These are phyloP conservation scores for Colletotrichum eremochloae DNA, from an alignment of 2,329 filamentous ascomycete species.

Conservation along the genomic window DNA sequence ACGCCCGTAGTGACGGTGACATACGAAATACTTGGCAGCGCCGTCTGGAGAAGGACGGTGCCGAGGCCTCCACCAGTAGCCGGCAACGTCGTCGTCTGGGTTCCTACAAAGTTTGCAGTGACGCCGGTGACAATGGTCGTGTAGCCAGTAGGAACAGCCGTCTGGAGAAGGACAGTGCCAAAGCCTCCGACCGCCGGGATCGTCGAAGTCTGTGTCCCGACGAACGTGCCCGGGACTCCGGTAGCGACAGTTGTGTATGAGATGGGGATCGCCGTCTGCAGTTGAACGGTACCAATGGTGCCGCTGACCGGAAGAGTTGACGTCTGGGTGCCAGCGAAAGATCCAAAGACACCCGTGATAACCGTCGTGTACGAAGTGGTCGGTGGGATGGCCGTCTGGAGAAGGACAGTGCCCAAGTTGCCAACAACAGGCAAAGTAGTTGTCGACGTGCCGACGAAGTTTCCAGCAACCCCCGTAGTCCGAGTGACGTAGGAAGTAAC, in stretches of 20 bases:
- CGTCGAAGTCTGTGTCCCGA: constrained; percentile 20
- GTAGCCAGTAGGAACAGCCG: constrained; percentile 14
- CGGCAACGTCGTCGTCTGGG: constrained; percentile 10
- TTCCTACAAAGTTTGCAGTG: constrained; percentile 16
- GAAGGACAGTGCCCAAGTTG: constrained; percentile 7
- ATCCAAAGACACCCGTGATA: constrained; percentile 8
- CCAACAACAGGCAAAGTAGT: background rate
- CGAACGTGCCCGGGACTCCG: constrained; percentile 14
- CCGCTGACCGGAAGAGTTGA: constrained; percentile 3
- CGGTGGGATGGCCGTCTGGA: constrained; percentile 11
- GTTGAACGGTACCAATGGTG: constrained; percentile 12
- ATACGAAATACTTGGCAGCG: background rate
- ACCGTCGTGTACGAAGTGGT: constrained; percentile 5
- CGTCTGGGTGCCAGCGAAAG: constrained; percentile 1
- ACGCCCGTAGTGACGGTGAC: background rate
- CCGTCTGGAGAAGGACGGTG: constrained; percentile 23
- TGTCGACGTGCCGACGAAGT: constrained; percentile 15
- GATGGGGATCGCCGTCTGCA: constrained; percentile 23
- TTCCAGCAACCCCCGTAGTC: constrained; percentile 16
- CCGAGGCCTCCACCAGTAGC: constrained; percentile 9
- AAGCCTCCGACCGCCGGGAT: constrained; percentile 7
- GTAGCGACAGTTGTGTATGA: constrained; percentile 26
- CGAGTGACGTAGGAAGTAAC: constrained; percentile 9
- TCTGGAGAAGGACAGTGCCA: constrained; percentile 23
- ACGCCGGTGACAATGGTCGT: constrained; percentile 27